These are phyloP conservation scores for Pouteria campechiana DNA, from an alignment of 179 eudicot genomes.

Conservation along the genomic window DNA sequence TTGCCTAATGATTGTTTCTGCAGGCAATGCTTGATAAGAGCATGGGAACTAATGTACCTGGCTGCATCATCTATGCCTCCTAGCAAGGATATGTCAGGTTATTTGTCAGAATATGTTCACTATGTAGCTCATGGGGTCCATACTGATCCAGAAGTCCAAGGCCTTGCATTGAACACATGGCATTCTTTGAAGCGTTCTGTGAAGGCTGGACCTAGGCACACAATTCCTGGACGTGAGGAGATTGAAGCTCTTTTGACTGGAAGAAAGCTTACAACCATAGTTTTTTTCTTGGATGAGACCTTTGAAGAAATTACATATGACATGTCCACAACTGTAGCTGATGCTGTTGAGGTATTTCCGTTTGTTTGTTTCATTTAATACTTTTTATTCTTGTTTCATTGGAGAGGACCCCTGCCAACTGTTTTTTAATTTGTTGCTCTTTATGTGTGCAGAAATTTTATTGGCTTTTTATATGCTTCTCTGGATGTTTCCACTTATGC, in stretches of 20 bases:
- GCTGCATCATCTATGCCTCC: slow-evolving; percentile 99
- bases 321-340: slow-evolving; percentile 94
- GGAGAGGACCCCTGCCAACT: too few relatives aligned
- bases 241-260: slow-evolving; percentile 87
- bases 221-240: slow-evolving; percentile 87
- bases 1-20: slow-evolving; percentile 4
- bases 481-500: too few relatives aligned
- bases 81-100: slow-evolving; percentile 91
- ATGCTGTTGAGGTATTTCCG: slow-evolving; percentile 81
- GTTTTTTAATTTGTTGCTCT: too few relatives aligned
- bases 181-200: slow-evolving; percentile 82
- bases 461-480: too few relatives aligned
- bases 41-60: slow-evolving; percentile 94
- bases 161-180: slow-evolving; percentile 72
- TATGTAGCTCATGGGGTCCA: slow-evolving; percentile 59
- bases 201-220: slow-evolving; percentile 92
- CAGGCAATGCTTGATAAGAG: slow-evolving; percentile 68
- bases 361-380: too few relatives aligned
- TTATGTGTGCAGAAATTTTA: too few relatives aligned
- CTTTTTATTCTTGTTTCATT: too few relatives aligned
- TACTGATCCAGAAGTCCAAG: slow-evolving; percentile 65
- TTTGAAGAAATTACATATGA: slow-evolving; percentile 96
- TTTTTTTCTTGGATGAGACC: slow-evolving; percentile 96
- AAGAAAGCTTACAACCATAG: slow-evolving; percentile 86
- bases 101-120: slow-evolving; percentile 85